Conservation (phyloP, 805 yeast species). For the Myxozyma melibiosi region DNA sequence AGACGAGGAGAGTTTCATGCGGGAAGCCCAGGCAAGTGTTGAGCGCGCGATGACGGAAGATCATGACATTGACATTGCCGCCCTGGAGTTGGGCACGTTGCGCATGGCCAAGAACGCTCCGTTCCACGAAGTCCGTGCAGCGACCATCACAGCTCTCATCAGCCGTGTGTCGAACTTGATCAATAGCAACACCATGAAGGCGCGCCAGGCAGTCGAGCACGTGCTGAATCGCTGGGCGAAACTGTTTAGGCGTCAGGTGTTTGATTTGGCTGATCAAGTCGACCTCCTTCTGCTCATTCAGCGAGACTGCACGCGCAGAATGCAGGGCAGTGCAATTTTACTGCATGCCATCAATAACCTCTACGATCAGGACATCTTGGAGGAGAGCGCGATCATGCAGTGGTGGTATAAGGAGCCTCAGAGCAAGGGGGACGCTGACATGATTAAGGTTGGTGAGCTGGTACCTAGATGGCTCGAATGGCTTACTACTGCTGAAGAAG, state of each 20-base stretch:
- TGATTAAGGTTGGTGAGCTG: constrained; percentile 53
- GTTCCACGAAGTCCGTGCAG: constrained; percentile 86
- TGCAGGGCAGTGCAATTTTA: constrained; percentile 50
- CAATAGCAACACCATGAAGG: constrained; percentile 72
- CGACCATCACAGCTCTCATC: constrained; percentile 74
- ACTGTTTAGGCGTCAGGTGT: constrained; percentile 82
- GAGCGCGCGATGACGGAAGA: constrained; percentile 89
- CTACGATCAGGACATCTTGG: constrained; percentile 80
- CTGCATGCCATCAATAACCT: constrained; percentile 58
- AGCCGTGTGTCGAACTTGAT: constrained; percentile 71
- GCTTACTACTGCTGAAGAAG: constrained; percentile 79
- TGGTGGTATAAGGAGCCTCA: constrained; percentile 73
- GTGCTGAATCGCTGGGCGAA: constrained; percentile 80
- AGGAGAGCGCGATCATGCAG: constrained; percentile 72
- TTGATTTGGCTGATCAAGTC: constrained; percentile 73
- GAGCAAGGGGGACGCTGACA: constrained; percentile 45
- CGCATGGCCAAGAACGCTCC: constrained; percentile 97
- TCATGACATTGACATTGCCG: constrained; percentile 91
- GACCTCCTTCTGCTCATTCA: constrained; percentile 61
- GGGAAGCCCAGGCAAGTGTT: constrained; percentile 91
- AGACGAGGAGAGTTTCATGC: constrained; percentile 29
- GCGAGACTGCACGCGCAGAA: constrained; percentile 48
- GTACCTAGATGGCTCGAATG: constrained; percentile 81
- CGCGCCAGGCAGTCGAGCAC: constrained; percentile 73
- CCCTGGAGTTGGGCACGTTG: constrained; percentile 87